Evolutionary conservation across 2,329 filamentous ascomycete genomes (phyloP).

Genomic region (Septoria petroselini): DNA sequence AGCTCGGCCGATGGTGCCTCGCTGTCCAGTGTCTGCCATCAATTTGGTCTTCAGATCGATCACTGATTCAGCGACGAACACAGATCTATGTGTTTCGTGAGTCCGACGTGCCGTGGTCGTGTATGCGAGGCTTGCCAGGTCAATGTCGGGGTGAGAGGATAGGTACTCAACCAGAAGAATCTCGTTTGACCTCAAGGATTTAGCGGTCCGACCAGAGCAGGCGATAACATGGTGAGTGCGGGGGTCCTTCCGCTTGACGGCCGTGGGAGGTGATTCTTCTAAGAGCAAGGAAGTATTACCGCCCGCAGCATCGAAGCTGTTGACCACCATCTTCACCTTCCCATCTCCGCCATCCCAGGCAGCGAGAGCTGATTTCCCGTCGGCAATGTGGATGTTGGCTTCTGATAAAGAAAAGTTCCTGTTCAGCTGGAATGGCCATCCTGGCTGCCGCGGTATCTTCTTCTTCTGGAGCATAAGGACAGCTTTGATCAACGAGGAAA

Average conservation of each 20-base stretch:
- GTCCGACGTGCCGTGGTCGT: constrained; percentile 1
- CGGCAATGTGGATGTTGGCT: no score
- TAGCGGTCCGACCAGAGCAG: background rate
- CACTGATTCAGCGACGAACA: background rate
- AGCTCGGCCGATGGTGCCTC: background rate
- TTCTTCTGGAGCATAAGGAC: no score
- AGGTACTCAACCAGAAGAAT: background rate
- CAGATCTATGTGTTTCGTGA: background rate
- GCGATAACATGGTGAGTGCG: background rate
- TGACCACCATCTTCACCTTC: constrained; percentile 5
- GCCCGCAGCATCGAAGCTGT: background rate
- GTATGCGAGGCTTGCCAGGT: background rate
- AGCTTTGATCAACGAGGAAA: constrained; percentile 36
- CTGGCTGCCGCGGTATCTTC: no score
- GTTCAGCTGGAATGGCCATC: no score
- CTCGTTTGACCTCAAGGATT: background rate
- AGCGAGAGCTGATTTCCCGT: no score
- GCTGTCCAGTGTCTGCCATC: background rate
- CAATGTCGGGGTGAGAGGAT: background rate
- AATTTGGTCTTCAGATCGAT: background rate
- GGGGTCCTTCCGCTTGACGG: background rate
- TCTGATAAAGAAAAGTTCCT: no score
- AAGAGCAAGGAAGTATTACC: constrained; percentile 1
- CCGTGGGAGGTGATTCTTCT: background rate
- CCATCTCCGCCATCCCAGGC: no score